Evolutionary conservation across 805 yeast species (phyloP).

Genomic region (Cyberlindnera saturnus): DNA sequence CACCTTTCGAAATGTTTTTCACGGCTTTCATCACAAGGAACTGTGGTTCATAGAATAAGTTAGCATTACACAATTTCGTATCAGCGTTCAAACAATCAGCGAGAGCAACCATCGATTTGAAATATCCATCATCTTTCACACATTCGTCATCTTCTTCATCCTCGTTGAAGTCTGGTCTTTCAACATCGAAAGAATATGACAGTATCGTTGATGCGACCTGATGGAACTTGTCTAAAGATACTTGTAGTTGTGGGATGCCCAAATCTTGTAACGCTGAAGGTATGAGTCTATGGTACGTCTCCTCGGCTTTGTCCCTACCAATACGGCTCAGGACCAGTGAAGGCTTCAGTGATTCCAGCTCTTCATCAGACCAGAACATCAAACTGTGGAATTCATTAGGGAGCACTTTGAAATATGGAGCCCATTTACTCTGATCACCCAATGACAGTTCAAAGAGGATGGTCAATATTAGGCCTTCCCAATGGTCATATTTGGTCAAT

Average conservation of each 20-base stretch:
- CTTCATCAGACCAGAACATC: conserved; percentile 73
- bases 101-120: conserved; percentile 86
- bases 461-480: conserved; percentile 74
- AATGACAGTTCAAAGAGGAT: conserved; percentile 54
- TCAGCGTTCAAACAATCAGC: conserved; percentile 92
- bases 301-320: conserved; percentile 63
- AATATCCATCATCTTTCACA: conserved; percentile 33
- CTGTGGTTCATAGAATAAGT: conserved; percentile 44
- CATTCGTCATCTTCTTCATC: conserved; percentile 33
- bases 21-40: conserved; percentile 67
- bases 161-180: conserved; percentile 29
- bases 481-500: conserved; percentile 45
- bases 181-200: conserved; percentile 90
- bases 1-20: conserved; percentile 51
- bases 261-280: conserved; percentile 34
- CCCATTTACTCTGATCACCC: conserved; percentile 53
- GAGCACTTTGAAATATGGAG: conserved; percentile 61
- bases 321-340: conserved; percentile 65
- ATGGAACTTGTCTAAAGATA: conserved; percentile 56
- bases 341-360: conserved; percentile 53
- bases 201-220: conserved; percentile 73
- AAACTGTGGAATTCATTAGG: conserved; percentile 62
- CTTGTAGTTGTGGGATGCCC: conserved; percentile 29
- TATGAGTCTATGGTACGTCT: conserved; percentile 44
- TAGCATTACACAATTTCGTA: conserved; percentile 70